Conservation (phyloP, 257 asterid genomes). For the Solanum commersonii region DNA sequence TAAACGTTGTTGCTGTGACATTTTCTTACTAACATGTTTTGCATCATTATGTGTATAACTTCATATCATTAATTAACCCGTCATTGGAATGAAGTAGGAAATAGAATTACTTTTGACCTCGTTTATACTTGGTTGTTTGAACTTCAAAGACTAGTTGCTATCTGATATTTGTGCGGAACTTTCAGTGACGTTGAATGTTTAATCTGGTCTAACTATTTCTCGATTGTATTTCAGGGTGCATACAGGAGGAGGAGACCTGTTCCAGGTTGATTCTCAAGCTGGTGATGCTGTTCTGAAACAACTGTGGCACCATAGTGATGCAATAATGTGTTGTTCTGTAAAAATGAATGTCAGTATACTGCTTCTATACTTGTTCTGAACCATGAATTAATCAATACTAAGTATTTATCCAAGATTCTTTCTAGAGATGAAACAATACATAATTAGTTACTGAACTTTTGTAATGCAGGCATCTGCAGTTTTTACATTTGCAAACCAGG, state of each 20-base stretch:
- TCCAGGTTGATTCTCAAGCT: slow-evolving; percentile 34
- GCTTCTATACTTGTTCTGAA: not conserved
- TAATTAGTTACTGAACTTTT: not conserved
- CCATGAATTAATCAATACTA: not conserved
- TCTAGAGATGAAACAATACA: not conserved
- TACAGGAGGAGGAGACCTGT: slow-evolving; percentile 66
- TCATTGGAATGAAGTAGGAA: not conserved
- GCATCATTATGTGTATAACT: not conserved
- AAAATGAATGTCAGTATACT: slow-evolving; percentile 54
- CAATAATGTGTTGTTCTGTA: slow-evolving; percentile 89
- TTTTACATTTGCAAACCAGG: slow-evolving; percentile 85
- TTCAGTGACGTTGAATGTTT: not conserved
- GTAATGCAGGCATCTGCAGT: slow-evolving; percentile 70
- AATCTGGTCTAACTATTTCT: not conserved
- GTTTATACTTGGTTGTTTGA: not conserved
- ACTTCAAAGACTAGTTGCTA: not conserved
- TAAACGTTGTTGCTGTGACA: not conserved
- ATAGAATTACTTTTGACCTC: not conserved
- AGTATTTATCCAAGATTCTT: not conserved
- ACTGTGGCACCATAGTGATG: slow-evolving; percentile 84
- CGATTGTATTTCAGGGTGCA: slow-evolving; percentile 36
- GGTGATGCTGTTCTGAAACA: slow-evolving; percentile 75
- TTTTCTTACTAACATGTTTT: not conserved
- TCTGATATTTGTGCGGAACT: not conserved
- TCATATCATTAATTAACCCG: not conserved